Evolutionary conservation across 1,284 basidiomycete genomes (phyloP), one percentile per base, ranked within the genome.

Genomic region (Pascua sp.): DNA sequence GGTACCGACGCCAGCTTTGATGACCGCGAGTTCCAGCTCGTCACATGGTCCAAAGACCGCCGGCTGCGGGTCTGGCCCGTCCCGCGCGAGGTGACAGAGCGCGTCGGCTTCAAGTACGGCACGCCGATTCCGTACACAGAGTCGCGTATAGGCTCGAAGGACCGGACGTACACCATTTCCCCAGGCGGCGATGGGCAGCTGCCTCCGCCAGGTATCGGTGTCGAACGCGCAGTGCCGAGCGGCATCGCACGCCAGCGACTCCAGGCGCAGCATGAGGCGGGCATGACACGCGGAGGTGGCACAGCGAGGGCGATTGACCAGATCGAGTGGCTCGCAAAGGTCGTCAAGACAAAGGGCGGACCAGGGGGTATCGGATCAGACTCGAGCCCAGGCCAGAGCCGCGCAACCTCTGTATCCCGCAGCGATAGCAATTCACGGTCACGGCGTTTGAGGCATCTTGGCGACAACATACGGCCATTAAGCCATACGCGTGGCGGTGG

Each of bases 31-130:
- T 94, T 92, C 73, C 93, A 96, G 72, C 82, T 98, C 4, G 90
- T 98, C 50, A 98, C 94, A 0, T 98, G 94, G 95, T 91, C 90
- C 2, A 95, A 94, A 74, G 96, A 98, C 70, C 85, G 91, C 45
- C 95, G 90, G 0, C 78, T 99, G 40, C 81, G 91, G 10, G 89
- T 98, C 65, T 97, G 93, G 91, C 93, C 93, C 0, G 81, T 98
- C 5, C 84, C 86, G 49, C 76, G 80, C 1, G 86, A 89, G 44
- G 81, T 83, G 10, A 62, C 60, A 13, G 69, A 71, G 56, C 59
- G 58, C 16, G 71, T 71, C 10, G 83, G 82, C 2, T 82, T 81
- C 69, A 71, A 75, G 24, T 78, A 77, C 15, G 81, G 81, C 16
- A 68, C 70, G 2, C 79, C 77, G 0, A 83, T 84, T 56, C 70